Evolutionary conservation across 306 rosid genomes (phyloP).

Genomic region (Vigna radiata): DNA sequence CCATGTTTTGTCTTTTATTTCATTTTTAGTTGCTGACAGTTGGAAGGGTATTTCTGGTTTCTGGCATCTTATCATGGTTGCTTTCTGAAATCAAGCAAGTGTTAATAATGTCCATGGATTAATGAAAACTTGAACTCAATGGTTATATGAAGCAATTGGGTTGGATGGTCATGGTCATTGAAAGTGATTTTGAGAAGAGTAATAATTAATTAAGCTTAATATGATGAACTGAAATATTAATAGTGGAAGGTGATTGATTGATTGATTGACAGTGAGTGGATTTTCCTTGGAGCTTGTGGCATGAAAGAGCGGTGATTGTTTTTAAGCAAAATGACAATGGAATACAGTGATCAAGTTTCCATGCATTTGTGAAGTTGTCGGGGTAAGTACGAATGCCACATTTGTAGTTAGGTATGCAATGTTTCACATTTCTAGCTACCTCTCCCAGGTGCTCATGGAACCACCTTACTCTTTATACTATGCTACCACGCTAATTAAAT

Average conservation of each 20-base stretch:
- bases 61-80: constrained; percentile 30
- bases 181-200: no score
- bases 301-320: constrained; percentile 46
- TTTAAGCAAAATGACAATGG: constrained; percentile 43
- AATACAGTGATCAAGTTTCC: constrained; percentile 14
- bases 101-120: not conserved
- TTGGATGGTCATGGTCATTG: no score
- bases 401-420: not conserved
- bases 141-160: no score
- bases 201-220: no score
- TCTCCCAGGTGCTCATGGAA: not conserved
- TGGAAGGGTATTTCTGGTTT: constrained; percentile 49
- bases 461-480: not conserved
- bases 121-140: not conserved
- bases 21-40: not conserved
- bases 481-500: no score
- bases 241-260: no score
- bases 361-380: constrained; percentile 33
- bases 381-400: not conserved
- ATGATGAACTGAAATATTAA: no score
- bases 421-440: not conserved
- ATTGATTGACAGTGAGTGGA: no score
- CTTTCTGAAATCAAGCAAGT: constrained; percentile 13
- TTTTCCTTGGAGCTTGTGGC: constrained; percentile 35
- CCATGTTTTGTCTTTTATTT: not conserved